A percentile compares a stretch with the other conserved stretches of the same genome.
phyloP scores from a whole-genome alignment of 768 basidiomycete genomes.

The Calocybe indica region DNA sequence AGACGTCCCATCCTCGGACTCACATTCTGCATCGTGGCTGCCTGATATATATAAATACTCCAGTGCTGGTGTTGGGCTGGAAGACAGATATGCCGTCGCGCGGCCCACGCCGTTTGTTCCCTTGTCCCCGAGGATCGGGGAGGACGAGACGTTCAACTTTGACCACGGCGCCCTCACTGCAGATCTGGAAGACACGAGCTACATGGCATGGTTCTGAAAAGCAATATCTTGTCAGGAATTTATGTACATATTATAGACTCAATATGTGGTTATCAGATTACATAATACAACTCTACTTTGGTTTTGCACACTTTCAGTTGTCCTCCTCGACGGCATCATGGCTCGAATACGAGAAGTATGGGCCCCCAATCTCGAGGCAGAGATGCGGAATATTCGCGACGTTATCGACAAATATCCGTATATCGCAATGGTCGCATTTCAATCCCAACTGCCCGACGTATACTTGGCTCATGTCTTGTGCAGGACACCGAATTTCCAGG shows the following conservation, averaged over 20 bases:
- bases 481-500: constrained; percentile 99
- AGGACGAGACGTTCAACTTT: constrained; percentile 52
- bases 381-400: constrained; percentile 85
- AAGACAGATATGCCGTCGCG: constrained; percentile 32
- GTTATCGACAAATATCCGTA: constrained; percentile 88
- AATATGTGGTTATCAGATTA: no score
- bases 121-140: constrained; percentile 43
- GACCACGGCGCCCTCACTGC: constrained; percentile 54
- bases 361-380: constrained; percentile 86
- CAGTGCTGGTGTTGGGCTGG: constrained; percentile 33
- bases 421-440: constrained; percentile 79
- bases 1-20: constrained; percentile 3
- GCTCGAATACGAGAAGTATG: constrained; percentile 93
- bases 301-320: no score
- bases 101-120: constrained; percentile 34
- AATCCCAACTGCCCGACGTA: constrained; percentile 13
- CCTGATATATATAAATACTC: constrained; percentile 44
- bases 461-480: constrained; percentile 17
- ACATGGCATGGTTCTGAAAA: constrained; percentile 63
- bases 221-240: not conserved
- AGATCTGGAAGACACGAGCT: constrained; percentile 53
- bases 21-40: constrained; percentile 21
- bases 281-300: no score
- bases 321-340: constrained; percentile 30
- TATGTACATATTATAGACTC: not conserved